Evolutionary conservation across 768 basidiomycete species (phyloP).

Genomic region (Agrocybe praecox): DNA sequence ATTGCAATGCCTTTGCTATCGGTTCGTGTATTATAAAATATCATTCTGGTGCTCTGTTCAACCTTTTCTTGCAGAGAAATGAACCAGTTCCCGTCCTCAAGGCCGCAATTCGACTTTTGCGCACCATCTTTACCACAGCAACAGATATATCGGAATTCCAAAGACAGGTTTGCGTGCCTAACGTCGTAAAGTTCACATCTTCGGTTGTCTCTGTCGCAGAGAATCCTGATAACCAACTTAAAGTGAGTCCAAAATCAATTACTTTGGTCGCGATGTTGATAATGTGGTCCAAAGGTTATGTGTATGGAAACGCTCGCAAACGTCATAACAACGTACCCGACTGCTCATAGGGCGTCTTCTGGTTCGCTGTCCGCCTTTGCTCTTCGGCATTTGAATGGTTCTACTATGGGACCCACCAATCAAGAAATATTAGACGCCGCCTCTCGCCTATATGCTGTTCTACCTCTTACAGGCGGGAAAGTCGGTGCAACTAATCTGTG

Average conservation of each 20-base stretch:
- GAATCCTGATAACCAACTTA: conserved; percentile 53
- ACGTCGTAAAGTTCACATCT: conserved; percentile 69
- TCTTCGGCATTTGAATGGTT: conserved; percentile 59
- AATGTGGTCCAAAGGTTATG: conserved; percentile 36
- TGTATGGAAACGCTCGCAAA: conserved; percentile 50
- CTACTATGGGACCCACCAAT: conserved; percentile 43
- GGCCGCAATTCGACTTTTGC: conserved; percentile 65
- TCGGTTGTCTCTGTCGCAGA: conserved; percentile 61
- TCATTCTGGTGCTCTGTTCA: conserved; percentile 16
- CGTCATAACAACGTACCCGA: conserved; percentile 70
- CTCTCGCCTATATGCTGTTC: conserved; percentile 57
- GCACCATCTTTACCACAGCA: conserved; percentile 61
- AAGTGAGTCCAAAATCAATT: conserved; percentile 37
- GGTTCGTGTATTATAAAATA: conserved; percentile 50
- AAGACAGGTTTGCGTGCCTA: conserved; percentile 73
- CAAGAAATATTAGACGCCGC: conserved; percentile 44
- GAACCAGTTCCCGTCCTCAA: conserved; percentile 63
- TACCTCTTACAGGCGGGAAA: conserved; percentile 80
- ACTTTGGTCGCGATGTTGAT: neutral
- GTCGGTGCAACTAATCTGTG: conserved; percentile 71
- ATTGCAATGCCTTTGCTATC: conserved; percentile 65
- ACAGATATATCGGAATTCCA: conserved; percentile 76
- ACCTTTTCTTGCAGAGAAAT: conserved; percentile 53
- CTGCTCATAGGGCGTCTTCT: conserved; percentile 59
- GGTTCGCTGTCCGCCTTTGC: conserved; percentile 53